phyloP scores from a whole-genome alignment of 2,329 filamentous ascomycete genomes.

The Setomelanomma holmii region DNA sequence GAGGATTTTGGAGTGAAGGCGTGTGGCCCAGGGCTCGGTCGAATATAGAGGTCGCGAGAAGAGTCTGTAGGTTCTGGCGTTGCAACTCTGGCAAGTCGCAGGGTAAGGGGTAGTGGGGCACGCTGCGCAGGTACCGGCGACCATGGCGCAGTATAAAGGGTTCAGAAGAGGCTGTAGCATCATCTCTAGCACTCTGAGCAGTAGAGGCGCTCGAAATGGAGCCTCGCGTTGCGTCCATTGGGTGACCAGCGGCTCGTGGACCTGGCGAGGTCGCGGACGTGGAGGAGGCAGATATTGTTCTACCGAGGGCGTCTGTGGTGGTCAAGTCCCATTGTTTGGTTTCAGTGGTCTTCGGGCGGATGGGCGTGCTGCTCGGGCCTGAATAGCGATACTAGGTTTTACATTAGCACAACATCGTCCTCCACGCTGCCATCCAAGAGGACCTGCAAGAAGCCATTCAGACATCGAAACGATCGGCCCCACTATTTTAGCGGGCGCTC shows the following conservation, averaged over 20 bases:
- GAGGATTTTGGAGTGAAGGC: conserved; percentile 69
- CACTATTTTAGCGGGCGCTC: conserved; percentile 47
- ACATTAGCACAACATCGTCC: conserved; percentile 18
- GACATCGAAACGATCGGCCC: conserved; percentile 43
- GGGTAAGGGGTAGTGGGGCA: conserved; percentile 79
- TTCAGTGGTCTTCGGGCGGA: conserved; percentile 41
- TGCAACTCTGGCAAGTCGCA: conserved; percentile 88
- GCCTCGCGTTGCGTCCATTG: conserved; percentile 48
- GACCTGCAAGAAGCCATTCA: conserved; percentile 46
- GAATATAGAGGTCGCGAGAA: conserved; percentile 81
- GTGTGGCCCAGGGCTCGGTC: conserved; percentile 80
- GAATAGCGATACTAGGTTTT: conserved; percentile 44
- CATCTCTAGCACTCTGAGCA: conserved; percentile 37
- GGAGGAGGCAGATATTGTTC: conserved; percentile 39
- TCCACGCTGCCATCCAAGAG: conserved; percentile 12
- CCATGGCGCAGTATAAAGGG: conserved; percentile 76
- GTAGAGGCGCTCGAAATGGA: conserved; percentile 50
- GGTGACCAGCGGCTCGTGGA: conserved; percentile 19
- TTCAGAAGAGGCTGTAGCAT: conserved; percentile 25
- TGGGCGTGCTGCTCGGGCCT: conserved; percentile 31
- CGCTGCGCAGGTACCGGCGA: conserved; percentile 81
- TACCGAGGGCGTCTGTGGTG: conserved; percentile 45
- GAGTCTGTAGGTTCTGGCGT: conserved; percentile 82
- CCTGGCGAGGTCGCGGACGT: conserved; percentile 25
- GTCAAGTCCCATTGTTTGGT: conserved; percentile 48